Conservation (phyloP, 345 rosid species). For the Sonneratia alba region DNA sequence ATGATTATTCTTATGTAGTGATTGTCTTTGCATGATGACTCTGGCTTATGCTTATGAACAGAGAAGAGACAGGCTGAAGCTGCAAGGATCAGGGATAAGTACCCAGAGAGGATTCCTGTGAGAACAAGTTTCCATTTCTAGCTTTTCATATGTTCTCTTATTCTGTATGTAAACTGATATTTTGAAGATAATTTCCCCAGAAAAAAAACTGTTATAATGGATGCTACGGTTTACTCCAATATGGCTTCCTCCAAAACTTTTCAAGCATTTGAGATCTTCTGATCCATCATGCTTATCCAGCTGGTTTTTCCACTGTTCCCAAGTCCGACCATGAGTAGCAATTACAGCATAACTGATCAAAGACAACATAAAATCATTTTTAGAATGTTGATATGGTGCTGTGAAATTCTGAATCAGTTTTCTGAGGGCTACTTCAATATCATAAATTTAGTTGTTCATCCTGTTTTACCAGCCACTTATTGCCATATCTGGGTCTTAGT, state of each 20-base stretch:
- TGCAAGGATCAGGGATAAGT: constrained; percentile 90
- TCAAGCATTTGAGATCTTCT: not conserved
- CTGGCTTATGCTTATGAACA: constrained; percentile 14
- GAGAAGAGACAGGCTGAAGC: constrained; percentile 94
- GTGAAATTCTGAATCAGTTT: not conserved
- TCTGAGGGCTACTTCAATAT: too few relatives aligned
- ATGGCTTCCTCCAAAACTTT: not conserved
- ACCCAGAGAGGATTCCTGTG: constrained; percentile 93
- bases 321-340: not conserved
- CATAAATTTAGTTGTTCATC: too few relatives aligned
- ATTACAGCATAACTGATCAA: not conserved
- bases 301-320: not conserved
- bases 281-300: not conserved
- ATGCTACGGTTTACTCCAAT: not conserved
- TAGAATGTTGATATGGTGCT: not conserved
- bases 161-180: not conserved
- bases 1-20: not conserved
- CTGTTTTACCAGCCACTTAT: too few relatives aligned
- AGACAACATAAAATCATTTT: not conserved
- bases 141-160: not conserved
- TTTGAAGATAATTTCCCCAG: not conserved
- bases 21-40: not conserved
- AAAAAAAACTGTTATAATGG: not conserved
- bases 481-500: too few relatives aligned
- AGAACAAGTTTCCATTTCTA: constrained; percentile 17